Base-by-base conservation (phyloP, 352 stramenopile genomes). In the Pythium sp. region DNA sequence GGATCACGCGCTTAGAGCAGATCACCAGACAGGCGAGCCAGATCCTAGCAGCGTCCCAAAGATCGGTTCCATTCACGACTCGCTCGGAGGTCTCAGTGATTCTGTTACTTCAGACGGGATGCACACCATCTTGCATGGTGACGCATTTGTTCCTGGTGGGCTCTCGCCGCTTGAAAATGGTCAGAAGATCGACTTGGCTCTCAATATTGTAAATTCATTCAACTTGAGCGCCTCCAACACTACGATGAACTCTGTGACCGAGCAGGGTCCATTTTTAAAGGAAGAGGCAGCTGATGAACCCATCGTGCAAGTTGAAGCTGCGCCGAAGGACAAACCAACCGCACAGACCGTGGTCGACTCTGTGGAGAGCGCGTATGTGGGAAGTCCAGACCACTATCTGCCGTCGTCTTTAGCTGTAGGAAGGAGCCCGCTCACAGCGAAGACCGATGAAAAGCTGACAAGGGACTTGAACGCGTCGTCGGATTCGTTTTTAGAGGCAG, bases 131-230 rank as follows among this genome's bases (percentile, higher is more conserved):
- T 49, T 56, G 43, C 24, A 30, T 34, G 0, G 58, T 7, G 26
- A 56, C 15, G 24, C 24, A 24, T 47, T 20, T 32, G 22, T 2
- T 18, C 11, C 32, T 22, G 9, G n/a, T 43, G 34, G 26, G 14
- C 18, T 47, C 12, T 49, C 22, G 2, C 4, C 55, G 8, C 30
- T 65, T 15, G 28, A 58, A 24, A 49, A 47, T 22, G 46, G 18
- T 9, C 54, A 56, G 6, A 70, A 20, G 28, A 49, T 59, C 3
- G 72, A 78, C 64, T 51, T 78, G 57, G 64, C 65, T 15, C 43
- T 78, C 38, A 68, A 69, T 30, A 38, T 81, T 11, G 58, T 76
- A 6, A 67, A 72, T 18, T 81, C 74, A 14, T 72, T 67, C 41
- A 72, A 81, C 12, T 78, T 69, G 2, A 81, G 67, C 32, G 38